Evolutionary conservation across 192 early-diverging fungal genomes (phyloP), one percentile per base, ranked within the genome.

Genomic region (Linnemannia hyalina): DNA sequence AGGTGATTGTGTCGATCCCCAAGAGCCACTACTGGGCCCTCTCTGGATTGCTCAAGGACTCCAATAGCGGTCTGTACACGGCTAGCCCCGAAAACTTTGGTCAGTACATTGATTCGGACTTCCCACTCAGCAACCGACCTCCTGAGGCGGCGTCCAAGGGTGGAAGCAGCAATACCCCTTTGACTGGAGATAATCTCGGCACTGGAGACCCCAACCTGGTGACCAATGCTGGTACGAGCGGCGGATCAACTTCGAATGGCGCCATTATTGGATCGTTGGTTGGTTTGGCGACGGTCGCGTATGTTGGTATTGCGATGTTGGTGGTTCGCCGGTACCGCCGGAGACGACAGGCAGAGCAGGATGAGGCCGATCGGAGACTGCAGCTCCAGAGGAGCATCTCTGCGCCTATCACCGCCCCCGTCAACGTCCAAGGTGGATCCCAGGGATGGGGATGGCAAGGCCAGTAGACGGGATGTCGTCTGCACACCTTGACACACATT

Each of bases 391-490:
- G 42, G 36, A 75, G 35, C 13, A 75, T 75, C 47, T 78, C 71
- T n/a, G 75, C 75, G 40, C 63, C 76, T 0, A 70, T 78, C 3
- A 36, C 44, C 13, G 70, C 40, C 3, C 76, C 76, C 4, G 65
- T 77, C 26, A 60, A 47, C 26, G 76, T 78, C 16, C 65, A 70
- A 54, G 72, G 54, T 15, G 32, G 69, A 16, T 23, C 72, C 0
- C 82, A 83, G 29, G 83, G 78, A 11, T 85, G 83, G 83, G 83
- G 55, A 23, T 85, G 83, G 83, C 70, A 76, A 32, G 70, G 77
- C 18, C 49, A 52, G 20, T 52, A 52, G 49, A 46, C 11, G 44
- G 15, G 44, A 46, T 60, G 6, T 60, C 8, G 22, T 26, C n/a
- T 60, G 4, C 57, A 1, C 23, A 60, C 60, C 5, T 57, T 26